Conservation (phyloP, 2,329 filamentous ascomycete species). For the Sclerotiophoma versabilis region DNA sequence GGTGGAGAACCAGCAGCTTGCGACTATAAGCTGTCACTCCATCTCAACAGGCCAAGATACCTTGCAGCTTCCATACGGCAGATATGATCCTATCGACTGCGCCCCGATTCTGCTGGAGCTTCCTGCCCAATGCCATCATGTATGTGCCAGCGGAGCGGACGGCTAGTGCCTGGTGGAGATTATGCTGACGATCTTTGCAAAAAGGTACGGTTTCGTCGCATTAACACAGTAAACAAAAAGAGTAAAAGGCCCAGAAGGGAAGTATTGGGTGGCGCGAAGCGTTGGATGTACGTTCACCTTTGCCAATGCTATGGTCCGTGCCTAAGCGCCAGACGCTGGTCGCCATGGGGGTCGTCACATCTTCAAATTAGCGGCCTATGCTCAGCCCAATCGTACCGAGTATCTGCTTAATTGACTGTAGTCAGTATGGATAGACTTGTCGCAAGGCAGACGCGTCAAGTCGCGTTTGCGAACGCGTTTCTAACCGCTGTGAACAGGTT, state of each 20-base stretch:
- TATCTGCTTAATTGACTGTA: neutral
- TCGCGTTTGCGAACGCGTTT: constrained; percentile 3
- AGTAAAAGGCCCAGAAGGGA: constrained; percentile 16
- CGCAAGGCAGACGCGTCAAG: neutral
- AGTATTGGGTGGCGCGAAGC: constrained; percentile 16
- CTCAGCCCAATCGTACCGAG: neutral
- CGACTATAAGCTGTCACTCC: constrained; percentile 19
- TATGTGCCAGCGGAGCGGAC: neutral
- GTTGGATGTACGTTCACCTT: constrained; percentile 23
- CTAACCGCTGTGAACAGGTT: neutral
- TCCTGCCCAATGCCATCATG: constrained; percentile 18
- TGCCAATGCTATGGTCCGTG: constrained; percentile 7
- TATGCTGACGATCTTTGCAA: constrained; percentile 1
- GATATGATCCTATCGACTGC: constrained; percentile 18
- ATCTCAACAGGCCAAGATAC: constrained; percentile 7
- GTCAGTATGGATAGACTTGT: neutral
- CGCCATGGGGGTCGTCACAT: constrained; percentile 16
- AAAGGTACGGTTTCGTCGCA: constrained; percentile 4
- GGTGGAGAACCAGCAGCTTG: constrained; percentile 4
- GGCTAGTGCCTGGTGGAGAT: constrained; percentile 20
- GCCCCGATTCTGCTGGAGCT: constrained; percentile 22
- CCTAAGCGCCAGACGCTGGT: constrained; percentile 23
- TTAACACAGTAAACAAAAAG: constrained; percentile 13
- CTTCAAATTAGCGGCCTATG: neutral
- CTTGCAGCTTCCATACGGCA: neutral